phyloP scores from a whole-genome alignment of 352 stramenopile genomes.

The Achlya hypogyna region DNA sequence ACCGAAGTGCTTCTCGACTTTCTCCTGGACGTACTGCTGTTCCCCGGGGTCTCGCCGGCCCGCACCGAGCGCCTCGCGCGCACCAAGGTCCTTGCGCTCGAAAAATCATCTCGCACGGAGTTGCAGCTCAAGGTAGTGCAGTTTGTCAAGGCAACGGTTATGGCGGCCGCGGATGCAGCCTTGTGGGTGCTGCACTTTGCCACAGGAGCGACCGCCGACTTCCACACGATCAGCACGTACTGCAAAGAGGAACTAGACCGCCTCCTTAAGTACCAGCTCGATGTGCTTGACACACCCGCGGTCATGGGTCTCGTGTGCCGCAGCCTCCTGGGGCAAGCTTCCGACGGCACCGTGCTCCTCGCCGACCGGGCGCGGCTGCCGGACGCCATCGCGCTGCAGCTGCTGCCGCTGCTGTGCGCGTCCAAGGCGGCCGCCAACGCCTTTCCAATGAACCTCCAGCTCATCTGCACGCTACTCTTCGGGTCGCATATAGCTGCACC shows the following conservation, averaged over 20 bases:
- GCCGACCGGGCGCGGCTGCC: slow-evolving; percentile 40
- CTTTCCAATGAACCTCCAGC: slow-evolving; percentile 51
- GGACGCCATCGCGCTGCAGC: slow-evolving; percentile 51
- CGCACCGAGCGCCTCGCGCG: slow-evolving; percentile 46
- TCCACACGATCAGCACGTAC: slow-evolving; percentile 60
- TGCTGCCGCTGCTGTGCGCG: slow-evolving; percentile 32
- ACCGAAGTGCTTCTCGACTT: slow-evolving; percentile 55
- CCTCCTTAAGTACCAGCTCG: slow-evolving; percentile 49
- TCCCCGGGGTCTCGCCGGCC: slow-evolving; percentile 26
- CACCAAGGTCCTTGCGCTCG: slow-evolving; percentile 32
- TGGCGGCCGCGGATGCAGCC: slow-evolving; percentile 19
- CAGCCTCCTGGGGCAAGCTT: slow-evolving; percentile 44
- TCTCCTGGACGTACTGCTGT: slow-evolving; percentile 56
- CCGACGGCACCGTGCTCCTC: slow-evolving; percentile 32
- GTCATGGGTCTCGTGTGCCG: slow-evolving; percentile 35
- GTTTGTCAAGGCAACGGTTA: slow-evolving; percentile 37
- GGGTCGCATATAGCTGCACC: slow-evolving; percentile 25
- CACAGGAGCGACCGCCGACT: slow-evolving; percentile 43
- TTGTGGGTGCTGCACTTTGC: slow-evolving; percentile 45
- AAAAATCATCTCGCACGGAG: slow-evolving; percentile 44
- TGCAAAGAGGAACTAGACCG: slow-evolving; percentile 55
- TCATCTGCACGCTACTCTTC: slow-evolving; percentile 73
- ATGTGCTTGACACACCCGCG: slow-evolving; percentile 33
- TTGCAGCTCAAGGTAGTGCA: slow-evolving; percentile 46
- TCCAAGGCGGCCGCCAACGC: slow-evolving; percentile 50